Evolutionary conservation across 1,284 basidiomycete species (phyloP), one percentile per base, ranked within the genome.

Genomic region (Leccinum pallidistipes): DNA sequence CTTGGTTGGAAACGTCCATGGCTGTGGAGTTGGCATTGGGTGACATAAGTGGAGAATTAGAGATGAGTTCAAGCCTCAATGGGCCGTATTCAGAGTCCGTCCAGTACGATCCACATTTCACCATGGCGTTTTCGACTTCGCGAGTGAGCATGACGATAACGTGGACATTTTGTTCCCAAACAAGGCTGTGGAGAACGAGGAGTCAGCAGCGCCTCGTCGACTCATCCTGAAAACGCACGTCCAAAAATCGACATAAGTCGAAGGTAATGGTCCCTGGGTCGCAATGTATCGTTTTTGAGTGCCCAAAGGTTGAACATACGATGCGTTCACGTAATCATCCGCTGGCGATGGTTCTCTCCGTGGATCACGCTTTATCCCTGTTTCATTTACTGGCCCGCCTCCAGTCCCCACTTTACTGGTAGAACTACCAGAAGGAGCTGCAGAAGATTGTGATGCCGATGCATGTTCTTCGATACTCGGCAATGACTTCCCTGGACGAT

Each of bases 71-170:
- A 16, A 94, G 79, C 6, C 79, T 82, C 55, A 95, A 74, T 1
- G 88, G 82, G 1, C 94, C 95, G 71, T 90, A 96, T 27, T 78
- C 73, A 12, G 81, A 80, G 31, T 88, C 84, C 27, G 83, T 80
- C 95, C 96, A 98, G 75, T 99, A 99, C 34, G 88, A 82, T 47
- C 94, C 94, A 72, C 96, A 97, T 76, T 99, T 98, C 66, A 94
- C 80, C 67, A 88, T 85, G 5, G 93, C 87, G 43, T 91, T 93
- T 76, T 99, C 97, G 65, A 91, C 83, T 74, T 98, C 93, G 57
- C 90, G 90, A 0, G 97, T 98, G 60, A 98, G 86, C 94, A 94
- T 95, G 62, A 91, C 85, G 62, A 92, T 90, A 58, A 92, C 86
- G 65, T 86, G 86, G 0, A 90, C 85, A 67, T 91, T 88, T 73